Percentiles rank a stretch among this genome's conserved stretches.
phyloP scores from a whole-genome alignment of 129 eudicot species.

The Arctium minus region DNA sequence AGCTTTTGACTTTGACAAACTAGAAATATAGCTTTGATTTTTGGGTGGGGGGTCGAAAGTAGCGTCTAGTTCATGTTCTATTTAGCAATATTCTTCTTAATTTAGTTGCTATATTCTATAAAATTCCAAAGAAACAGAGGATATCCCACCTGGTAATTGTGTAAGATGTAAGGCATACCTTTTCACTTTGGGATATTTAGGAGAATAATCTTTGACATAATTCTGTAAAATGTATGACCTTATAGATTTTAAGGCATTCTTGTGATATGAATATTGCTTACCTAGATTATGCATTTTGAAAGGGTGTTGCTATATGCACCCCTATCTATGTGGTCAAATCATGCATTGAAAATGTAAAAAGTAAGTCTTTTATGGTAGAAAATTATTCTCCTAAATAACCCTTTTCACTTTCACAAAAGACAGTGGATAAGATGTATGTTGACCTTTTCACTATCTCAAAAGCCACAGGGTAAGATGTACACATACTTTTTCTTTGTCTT shows the following conservation, averaged over 20 bases:
- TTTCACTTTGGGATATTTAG: neutral
- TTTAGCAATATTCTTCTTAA: neutral
- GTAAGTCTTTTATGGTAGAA: neutral
- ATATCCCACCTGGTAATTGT: neutral
- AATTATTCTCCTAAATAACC: neutral
- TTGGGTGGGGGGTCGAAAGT: neutral
- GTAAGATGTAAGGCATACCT: neutral
- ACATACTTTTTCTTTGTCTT: neutral
- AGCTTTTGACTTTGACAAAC: conserved; percentile 7
- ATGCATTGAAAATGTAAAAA: neutral
- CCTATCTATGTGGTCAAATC: neutral
- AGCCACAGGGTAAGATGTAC: neutral
- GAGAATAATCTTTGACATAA: neutral
- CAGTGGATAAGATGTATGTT: neutral
- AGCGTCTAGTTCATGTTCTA: neutral
- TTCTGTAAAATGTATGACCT: neutral
- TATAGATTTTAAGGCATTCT: neutral
- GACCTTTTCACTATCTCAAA: neutral
- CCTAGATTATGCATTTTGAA: neutral
- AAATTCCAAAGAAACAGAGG: neutral
- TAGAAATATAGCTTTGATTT: neutral
- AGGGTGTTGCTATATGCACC: neutral
- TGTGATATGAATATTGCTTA: neutral
- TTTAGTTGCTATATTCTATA: neutral
- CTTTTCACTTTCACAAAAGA: neutral